phyloP scores from a whole-genome alignment of 2,329 filamentous ascomycete genomes.

The Hymenoscyphus repandus region DNA sequence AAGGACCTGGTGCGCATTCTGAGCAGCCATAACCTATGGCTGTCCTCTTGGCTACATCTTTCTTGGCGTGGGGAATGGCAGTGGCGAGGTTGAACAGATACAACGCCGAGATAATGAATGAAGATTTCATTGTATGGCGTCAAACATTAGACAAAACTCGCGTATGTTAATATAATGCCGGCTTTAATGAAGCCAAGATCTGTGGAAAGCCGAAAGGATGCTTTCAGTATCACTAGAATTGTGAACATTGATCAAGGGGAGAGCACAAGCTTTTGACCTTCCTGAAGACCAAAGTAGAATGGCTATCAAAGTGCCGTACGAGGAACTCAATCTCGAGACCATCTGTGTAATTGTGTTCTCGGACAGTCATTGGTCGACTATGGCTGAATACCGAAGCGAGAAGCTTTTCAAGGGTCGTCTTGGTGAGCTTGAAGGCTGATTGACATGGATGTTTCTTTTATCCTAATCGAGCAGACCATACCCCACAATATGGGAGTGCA shows the following conservation, averaged over 20 bases:
- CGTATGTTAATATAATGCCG: not conserved
- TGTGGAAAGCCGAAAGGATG: not conserved
- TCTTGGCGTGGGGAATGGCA: not conserved
- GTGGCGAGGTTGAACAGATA: not conserved
- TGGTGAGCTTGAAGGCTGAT: too few species aligned
- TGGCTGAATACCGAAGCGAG: slow-evolving; percentile 7
- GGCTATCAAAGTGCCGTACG: slow-evolving; percentile 1
- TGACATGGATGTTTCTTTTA: too few species aligned
- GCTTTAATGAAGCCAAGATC: not conserved
- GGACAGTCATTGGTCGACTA: slow-evolving; percentile 4
- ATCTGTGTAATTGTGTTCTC: not conserved
- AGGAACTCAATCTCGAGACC: not conserved
- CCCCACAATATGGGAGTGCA: too few species aligned
- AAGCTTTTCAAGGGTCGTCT: not conserved
- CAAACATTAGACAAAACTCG: not conserved
- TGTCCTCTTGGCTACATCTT: slow-evolving; percentile 4
- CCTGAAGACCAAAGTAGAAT: not conserved
- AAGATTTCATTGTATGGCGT: not conserved
- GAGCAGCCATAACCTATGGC: slow-evolving; percentile 7
- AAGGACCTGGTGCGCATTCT: slow-evolving; percentile 9
- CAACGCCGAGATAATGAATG: not conserved
- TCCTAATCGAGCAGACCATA: too few species aligned
- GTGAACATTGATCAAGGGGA: not conserved
- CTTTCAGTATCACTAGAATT: not conserved
- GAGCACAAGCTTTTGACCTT: slow-evolving; percentile 5